Conservation (phyloP, 2,329 filamentous ascomycete species). For the Phoma herbarum region DNA sequence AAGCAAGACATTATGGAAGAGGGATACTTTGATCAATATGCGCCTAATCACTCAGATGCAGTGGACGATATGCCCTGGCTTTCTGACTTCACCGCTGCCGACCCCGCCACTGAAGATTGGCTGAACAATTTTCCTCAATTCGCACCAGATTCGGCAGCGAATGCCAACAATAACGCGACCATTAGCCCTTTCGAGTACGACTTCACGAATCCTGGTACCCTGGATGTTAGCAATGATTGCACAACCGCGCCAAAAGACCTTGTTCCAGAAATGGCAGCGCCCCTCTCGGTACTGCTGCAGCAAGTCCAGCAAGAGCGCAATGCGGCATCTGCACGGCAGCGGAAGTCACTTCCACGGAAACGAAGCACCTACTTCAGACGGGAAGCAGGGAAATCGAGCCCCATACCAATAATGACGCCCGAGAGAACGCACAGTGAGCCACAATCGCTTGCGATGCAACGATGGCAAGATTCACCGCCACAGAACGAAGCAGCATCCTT, state of each 20-base stretch:
- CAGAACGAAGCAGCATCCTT: slow-evolving; percentile 71
- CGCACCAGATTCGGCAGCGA: neutral
- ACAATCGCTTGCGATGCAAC: slow-evolving; percentile 60
- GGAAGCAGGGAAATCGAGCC: slow-evolving; percentile 11
- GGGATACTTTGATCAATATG: slow-evolving; percentile 12
- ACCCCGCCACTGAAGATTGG: slow-evolving; percentile 13
- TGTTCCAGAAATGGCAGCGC: slow-evolving; percentile 15
- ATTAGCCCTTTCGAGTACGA: slow-evolving; percentile 10
- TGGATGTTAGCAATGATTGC: neutral
- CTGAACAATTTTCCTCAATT: slow-evolving; percentile 9
- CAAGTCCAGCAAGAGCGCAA: slow-evolving; percentile 20
- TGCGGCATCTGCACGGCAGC: slow-evolving; percentile 10
- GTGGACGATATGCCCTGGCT: slow-evolving; percentile 17
- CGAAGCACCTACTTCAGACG: slow-evolving; percentile 21
- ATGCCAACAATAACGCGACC: slow-evolving; percentile 1
- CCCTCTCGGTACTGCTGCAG: slow-evolving; percentile 14
- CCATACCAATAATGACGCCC: slow-evolving; percentile 17
- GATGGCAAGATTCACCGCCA: slow-evolving; percentile 72
- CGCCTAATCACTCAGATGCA: neutral
- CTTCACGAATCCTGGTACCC: neutral
- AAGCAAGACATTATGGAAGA: slow-evolving; percentile 10
- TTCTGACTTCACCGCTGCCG: slow-evolving; percentile 15
- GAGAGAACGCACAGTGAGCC: slow-evolving; percentile 8
- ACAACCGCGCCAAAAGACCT: neutral
- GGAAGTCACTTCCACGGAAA: slow-evolving; percentile 14